Percentiles rank a stretch among this genome's conserved stretches.
phyloP scores from a whole-genome alignment of 176 grass and related monocot genomes.

The Metroxylon sagu region DNA sequence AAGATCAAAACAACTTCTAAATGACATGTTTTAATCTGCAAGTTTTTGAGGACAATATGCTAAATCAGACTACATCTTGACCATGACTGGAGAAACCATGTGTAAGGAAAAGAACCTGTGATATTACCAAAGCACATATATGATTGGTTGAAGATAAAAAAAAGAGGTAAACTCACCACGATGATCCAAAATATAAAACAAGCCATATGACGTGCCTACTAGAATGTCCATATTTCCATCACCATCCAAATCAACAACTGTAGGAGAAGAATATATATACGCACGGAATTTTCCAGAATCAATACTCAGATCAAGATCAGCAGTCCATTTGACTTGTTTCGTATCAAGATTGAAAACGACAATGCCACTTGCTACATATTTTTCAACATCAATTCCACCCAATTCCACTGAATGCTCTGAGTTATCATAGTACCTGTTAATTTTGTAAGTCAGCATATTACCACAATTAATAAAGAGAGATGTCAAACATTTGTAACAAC shows the following conservation, averaged over 20 bases:
- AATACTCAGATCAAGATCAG: slow-evolving; percentile 74
- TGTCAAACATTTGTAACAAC: too few species aligned
- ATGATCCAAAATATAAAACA: slow-evolving; percentile 92
- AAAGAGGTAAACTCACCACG: slow-evolving; percentile 39
- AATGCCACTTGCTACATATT: slow-evolving; percentile 88
- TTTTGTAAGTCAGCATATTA: slow-evolving; percentile 11
- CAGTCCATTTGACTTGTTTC: slow-evolving; percentile 79
- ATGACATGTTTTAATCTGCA: too few species aligned
- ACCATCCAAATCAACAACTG: slow-evolving; percentile 94
- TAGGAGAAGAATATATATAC: slow-evolving; percentile 79
- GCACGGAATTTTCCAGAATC: slow-evolving; percentile 63
- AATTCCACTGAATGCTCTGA: slow-evolving; percentile 53
- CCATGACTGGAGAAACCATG: too few species aligned
- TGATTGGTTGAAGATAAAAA: slow-evolving; percentile 7
- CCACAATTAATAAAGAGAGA: too few species aligned
- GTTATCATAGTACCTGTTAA: slow-evolving; percentile 74
- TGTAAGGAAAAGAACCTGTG: too few species aligned
- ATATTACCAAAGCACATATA: too few species aligned
- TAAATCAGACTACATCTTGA: too few species aligned
- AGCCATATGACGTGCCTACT: slow-evolving; percentile 80
- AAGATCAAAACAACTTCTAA: too few species aligned
- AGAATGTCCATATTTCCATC: slow-evolving; percentile 95
- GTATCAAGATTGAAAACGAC: slow-evolving; percentile 97
- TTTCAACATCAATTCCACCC: slow-evolving; percentile 59
- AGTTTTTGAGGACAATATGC: too few species aligned